Evolutionary conservation across 1,284 basidiomycete genomes (phyloP).

Genomic region (Acaromyces ingoldii): DNA sequence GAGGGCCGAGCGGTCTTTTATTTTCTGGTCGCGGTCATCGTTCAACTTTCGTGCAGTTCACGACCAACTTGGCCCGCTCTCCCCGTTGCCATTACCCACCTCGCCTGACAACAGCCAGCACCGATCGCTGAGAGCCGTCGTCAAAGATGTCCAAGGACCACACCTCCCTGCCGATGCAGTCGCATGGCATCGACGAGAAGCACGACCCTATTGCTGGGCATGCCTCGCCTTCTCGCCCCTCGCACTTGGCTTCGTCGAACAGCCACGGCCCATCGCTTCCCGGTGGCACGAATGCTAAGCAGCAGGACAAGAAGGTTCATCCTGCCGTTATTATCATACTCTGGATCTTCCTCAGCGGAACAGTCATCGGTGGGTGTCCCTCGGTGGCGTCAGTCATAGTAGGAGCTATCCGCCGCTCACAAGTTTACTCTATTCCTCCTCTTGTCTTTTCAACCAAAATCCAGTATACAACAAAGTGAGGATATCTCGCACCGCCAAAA

Average conservation of each 20-base stretch:
- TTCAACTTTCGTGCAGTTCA: too few species aligned
- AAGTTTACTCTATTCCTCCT: too few species aligned
- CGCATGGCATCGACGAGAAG: conserved; percentile 42
- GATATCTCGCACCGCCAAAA: too few species aligned
- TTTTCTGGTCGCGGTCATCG: too few species aligned
- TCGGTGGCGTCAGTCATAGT: too few species aligned
- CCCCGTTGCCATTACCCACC: too few species aligned
- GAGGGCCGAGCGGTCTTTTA: too few species aligned
- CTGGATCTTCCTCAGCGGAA: conserved; percentile 83
- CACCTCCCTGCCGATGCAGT: conserved; percentile 40
- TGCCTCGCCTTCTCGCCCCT: conserved; percentile 28
- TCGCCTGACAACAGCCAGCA: too few species aligned
- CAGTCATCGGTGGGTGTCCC: conserved; percentile 66
- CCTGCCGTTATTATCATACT: conserved; percentile 69
- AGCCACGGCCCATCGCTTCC: conserved; percentile 34
- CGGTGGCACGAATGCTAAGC: conserved; percentile 13
- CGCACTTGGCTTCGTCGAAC: conserved; percentile 9
- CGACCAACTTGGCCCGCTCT: too few species aligned
- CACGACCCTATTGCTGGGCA: conserved; percentile 45
- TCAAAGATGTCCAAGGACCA: conserved; percentile 39
- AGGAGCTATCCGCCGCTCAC: too few species aligned
- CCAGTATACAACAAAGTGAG: conserved; percentile 69
- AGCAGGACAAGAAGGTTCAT: conserved; percentile 41
- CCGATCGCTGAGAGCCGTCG: too few species aligned
- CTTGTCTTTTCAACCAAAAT: too few species aligned